These are phyloP conservation scores for Erysimum pusillum DNA, from an alignment of 441 rosid species.

Conservation along the genomic window DNA sequence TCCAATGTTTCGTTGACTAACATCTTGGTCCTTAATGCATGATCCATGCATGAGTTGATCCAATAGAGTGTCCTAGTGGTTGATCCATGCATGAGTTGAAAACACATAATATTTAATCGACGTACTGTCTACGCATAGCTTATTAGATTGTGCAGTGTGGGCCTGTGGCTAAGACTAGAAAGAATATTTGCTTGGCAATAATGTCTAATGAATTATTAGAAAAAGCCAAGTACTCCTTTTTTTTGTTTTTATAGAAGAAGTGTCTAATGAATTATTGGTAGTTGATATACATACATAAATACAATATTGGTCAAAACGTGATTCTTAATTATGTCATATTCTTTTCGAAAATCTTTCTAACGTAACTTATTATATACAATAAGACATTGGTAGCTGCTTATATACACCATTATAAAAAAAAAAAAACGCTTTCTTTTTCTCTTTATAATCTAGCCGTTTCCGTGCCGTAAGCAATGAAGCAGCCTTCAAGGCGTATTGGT, in stretches of 20 bases:
- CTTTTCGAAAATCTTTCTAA: neutral
- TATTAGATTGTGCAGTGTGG: neutral
- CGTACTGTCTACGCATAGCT: neutral
- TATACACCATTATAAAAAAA: neutral
- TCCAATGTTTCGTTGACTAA: neutral
- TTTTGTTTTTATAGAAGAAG: too few relatives aligned
- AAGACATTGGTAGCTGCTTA: neutral
- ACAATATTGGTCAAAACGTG: conserved; percentile 5
- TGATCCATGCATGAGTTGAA: conserved; percentile 1
- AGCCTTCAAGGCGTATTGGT: conserved; percentile 26
- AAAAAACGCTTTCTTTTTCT: neutral
- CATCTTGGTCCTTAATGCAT: neutral
- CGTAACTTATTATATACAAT: neutral
- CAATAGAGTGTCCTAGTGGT: neutral
- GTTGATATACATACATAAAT: neutral
- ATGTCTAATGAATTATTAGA: conserved; percentile 8
- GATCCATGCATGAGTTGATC: neutral
- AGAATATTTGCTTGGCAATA: neutral
- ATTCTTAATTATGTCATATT: conserved; percentile 19
- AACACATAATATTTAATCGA: neutral
- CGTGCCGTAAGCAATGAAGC: conserved; percentile 35
- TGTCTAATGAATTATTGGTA: conserved; percentile 1
- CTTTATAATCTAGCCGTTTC: conserved; percentile 3
- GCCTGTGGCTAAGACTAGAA: neutral
- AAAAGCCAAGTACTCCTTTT: too few relatives aligned